These are phyloP conservation scores for Globisporangium emineosum DNA, from an alignment of 352 stramenopile species.

Conservation along the genomic window DNA sequence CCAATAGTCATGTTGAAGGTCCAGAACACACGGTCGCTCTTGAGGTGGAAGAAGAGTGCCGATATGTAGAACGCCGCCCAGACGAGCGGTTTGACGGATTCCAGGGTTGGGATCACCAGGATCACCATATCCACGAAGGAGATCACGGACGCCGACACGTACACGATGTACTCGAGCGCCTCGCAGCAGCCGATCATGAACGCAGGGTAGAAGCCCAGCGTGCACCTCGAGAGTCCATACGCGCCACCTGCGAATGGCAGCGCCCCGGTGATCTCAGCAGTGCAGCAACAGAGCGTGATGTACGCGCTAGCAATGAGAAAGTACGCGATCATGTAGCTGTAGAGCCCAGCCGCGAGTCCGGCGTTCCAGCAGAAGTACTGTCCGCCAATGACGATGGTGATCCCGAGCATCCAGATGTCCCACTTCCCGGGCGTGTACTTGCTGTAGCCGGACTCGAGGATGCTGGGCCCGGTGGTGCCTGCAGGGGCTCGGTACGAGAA, in stretches of 20 bases:
- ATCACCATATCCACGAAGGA: slow-evolving; percentile 18
- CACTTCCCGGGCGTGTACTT: not conserved
- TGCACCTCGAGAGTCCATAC: slow-evolving; percentile 33
- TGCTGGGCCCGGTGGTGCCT: not conserved
- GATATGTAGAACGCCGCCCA: slow-evolving; percentile 24
- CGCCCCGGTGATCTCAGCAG: slow-evolving; percentile 25
- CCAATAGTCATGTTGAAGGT: slow-evolving; percentile 16
- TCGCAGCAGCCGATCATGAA: slow-evolving; percentile 13
- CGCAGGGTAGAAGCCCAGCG: slow-evolving; percentile 23
- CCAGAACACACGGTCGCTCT: slow-evolving; percentile 26
- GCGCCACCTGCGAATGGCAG: slow-evolving; percentile 35
- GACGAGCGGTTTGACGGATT: slow-evolving; percentile 20
- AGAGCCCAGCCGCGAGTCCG: slow-evolving; percentile 21
- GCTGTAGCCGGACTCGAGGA: not conserved
- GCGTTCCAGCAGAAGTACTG: slow-evolving; percentile 40
- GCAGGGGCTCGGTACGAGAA: slow-evolving; percentile 8
- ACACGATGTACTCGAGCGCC: slow-evolving; percentile 16
- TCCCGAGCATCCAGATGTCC: slow-evolving; percentile 2
- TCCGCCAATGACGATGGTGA: slow-evolving; percentile 17
- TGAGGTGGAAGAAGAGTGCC: slow-evolving; percentile 18
- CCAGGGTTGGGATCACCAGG: not conserved
- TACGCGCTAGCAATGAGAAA: slow-evolving; percentile 24
- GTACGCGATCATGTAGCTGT: slow-evolving; percentile 22
- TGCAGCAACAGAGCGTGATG: slow-evolving; percentile 27
- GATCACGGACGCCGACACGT: slow-evolving; percentile 29